Evolutionary conservation across 1,139 yeast genomes (phyloP).

Genomic region (Lodderomyces pseudojiufengensis): DNA sequence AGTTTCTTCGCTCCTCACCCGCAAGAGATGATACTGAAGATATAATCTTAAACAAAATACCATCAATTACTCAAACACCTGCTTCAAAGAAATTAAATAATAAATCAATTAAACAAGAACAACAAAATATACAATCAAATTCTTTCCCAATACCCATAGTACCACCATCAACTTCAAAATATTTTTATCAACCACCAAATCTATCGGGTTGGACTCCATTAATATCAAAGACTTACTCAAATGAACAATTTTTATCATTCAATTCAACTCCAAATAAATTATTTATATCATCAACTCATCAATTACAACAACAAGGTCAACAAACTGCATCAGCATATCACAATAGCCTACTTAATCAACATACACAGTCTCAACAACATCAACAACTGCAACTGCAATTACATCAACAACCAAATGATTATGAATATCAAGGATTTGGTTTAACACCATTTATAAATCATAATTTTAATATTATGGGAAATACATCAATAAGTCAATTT

Average conservation of each 20-base stretch:
- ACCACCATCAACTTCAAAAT: constrained; percentile 30
- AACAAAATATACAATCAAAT: constrained; percentile 5
- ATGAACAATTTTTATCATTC: constrained; percentile 33
- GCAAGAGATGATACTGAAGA: constrained; percentile 14
- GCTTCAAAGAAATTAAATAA: constrained; percentile 6
- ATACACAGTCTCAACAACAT: not conserved
- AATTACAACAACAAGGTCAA: constrained; percentile 2
- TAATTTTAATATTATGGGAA: constrained; percentile 26
- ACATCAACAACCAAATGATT: constrained; percentile 10
- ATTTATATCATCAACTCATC: constrained; percentile 6
- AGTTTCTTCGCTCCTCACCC: constrained; percentile 35
- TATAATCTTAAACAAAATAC: not conserved
- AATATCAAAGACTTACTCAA: constrained; percentile 36
- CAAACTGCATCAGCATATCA: not conserved
- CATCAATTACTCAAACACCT: constrained; percentile 9
- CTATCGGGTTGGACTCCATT: constrained; percentile 46
- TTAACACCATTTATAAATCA: constrained; percentile 45
- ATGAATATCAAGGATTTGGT: constrained; percentile 37
- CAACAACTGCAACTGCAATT: too few relatives aligned
- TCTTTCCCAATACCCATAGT: constrained; percentile 12
- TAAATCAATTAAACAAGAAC: constrained; percentile 5
- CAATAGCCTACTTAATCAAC: not conserved
- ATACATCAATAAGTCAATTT: constrained; percentile 14
- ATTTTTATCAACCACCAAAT: constrained; percentile 17
- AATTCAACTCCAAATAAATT: constrained; percentile 33